A percentile compares a stretch with the other conserved stretches of the same genome.
Evolutionary conservation across 2,329 filamentous ascomycete species (phyloP).

Genomic region (Botryotinia narcissicola): DNA sequence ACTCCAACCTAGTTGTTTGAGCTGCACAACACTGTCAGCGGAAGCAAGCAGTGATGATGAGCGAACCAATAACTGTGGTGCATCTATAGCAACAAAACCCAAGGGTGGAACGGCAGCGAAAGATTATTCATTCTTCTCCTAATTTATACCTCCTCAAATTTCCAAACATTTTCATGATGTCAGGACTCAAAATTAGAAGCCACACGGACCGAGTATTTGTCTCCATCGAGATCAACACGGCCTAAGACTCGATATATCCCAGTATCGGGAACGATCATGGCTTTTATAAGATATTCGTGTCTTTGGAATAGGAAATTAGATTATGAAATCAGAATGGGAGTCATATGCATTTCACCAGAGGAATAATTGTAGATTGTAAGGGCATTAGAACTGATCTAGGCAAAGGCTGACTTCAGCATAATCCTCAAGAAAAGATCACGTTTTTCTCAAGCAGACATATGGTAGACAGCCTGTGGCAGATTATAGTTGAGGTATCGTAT

Average conservation of each 20-base stretch:
- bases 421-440: not conserved
- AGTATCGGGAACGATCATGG: not conserved
- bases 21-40: not conserved
- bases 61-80: not conserved
- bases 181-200: not conserved
- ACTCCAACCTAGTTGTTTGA: not conserved
- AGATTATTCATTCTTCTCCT: not conserved
- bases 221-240: not conserved
- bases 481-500: conserved; percentile 8
- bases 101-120: not conserved
- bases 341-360: too few relatives aligned
- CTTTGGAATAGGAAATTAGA: too few relatives aligned
- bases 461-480: not conserved
- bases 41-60: not conserved
- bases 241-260: not conserved
- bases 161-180: not conserved
- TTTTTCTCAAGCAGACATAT: not conserved
- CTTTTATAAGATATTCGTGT: not conserved
- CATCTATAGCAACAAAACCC: not conserved
- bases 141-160: not conserved
- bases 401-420: conserved; percentile 8
- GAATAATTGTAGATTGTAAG: not conserved
- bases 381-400: not conserved
- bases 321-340: not conserved
- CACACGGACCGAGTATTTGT: not conserved